Evolutionary conservation across 129 eudicot genomes (phyloP).

Genomic region (Helianthus tuberosus): DNA sequence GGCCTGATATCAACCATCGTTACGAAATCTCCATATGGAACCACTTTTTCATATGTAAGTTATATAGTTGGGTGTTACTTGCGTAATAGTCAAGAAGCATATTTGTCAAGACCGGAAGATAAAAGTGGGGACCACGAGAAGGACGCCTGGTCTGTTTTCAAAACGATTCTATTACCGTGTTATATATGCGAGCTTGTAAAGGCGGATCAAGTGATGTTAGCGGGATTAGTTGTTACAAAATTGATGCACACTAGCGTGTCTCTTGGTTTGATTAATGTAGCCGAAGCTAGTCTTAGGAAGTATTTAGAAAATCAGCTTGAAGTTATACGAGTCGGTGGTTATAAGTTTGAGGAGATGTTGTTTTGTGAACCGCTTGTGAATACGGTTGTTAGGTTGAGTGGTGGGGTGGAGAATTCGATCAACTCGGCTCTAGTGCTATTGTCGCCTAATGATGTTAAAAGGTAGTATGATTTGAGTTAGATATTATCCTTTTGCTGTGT

Average conservation of each 20-base stretch:
- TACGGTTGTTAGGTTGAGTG: conserved; percentile 49
- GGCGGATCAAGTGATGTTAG: conserved; percentile 76
- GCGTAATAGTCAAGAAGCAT: conserved; percentile 62
- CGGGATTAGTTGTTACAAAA: conserved; percentile 76
- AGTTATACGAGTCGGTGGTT: conserved; percentile 22
- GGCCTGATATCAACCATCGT: conserved; percentile 59
- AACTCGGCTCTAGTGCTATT: conserved; percentile 58
- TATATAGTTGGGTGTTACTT: conserved; percentile 72
- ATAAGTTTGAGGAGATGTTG: conserved; percentile 23
- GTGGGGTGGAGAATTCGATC: conserved; percentile 43
- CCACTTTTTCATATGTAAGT: conserved; percentile 65
- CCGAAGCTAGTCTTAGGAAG: conserved; percentile 72
- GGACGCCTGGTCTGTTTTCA: conserved; percentile 41
- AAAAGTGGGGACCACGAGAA: conserved; percentile 19
- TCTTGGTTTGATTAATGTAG: conserved; percentile 72
- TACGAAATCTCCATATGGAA: conserved; percentile 53
- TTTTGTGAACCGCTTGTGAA: conserved; percentile 43
- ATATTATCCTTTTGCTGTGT: conserved; percentile 18
- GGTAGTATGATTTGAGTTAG: conserved; percentile 19
- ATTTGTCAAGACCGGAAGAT: conserved; percentile 23
- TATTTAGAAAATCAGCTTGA: conserved; percentile 60
- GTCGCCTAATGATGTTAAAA: conserved; percentile 28
- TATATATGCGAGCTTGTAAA: conserved; percentile 83
- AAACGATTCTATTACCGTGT: conserved; percentile 56
- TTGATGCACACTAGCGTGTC: conserved; percentile 72